Conservation (phyloP, 306 rosid genomes). For the Prunus mira region DNA sequence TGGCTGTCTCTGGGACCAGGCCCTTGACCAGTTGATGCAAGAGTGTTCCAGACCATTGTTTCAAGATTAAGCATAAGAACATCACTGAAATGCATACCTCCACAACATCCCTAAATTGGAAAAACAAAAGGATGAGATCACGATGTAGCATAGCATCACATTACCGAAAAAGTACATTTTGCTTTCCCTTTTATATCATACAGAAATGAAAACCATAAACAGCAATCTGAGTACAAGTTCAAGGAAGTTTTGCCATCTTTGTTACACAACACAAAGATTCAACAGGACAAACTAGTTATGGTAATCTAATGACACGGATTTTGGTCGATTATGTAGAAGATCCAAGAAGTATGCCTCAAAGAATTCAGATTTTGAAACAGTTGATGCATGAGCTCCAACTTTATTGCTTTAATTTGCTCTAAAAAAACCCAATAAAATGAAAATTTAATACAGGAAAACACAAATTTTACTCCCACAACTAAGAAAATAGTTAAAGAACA, state of each 20-base stretch:
- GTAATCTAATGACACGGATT: not conserved
- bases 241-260: not conserved
- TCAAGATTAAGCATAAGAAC: slow-evolving; percentile 68
- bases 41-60: slow-evolving; percentile 73
- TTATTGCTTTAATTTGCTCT: not conserved
- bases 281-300: not conserved
- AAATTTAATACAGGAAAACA: not conserved
- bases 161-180: not conserved
- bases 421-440: not conserved
- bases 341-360: not conserved
- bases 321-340: not conserved
- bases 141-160: not conserved
- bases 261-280: not conserved
- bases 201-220: not conserved
- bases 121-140: slow-evolving; percentile 13
- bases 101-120: slow-evolving; percentile 83
- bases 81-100: slow-evolving; percentile 86
- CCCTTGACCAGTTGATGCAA: slow-evolving; percentile 59
- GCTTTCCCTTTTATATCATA: not conserved
- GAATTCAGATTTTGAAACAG: not conserved
- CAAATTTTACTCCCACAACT: not conserved
- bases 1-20: slow-evolving; percentile 99
- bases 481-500: not conserved
- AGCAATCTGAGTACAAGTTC: not conserved
- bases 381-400: not conserved